A percentile compares a stretch with the other conserved stretches of the same genome.
These are phyloP conservation scores for Senna siamea DNA, from an alignment of 306 rosid species.

Conservation along the genomic window DNA sequence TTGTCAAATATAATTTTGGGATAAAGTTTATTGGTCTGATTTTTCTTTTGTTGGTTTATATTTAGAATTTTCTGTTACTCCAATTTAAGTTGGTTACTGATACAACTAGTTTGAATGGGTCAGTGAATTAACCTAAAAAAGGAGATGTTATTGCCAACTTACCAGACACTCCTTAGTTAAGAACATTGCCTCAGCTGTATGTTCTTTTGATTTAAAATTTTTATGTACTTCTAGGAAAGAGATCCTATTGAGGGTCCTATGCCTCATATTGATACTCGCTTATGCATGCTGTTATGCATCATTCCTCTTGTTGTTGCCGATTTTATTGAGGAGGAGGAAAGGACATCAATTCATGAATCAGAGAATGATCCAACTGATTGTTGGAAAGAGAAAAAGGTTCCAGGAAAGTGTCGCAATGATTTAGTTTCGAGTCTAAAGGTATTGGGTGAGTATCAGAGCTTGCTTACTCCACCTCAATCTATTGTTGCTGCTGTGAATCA, in stretches of 20 bases:
- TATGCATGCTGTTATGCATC: conserved; percentile 86
- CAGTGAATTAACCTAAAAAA: not conserved
- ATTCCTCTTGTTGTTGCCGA: conserved; percentile 79
- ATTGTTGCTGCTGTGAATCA: conserved; percentile 78
- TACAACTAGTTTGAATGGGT: not conserved
- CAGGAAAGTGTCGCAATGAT: conserved; percentile 64
- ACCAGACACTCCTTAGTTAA: conserved; percentile 1
- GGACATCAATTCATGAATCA: conserved; percentile 50
- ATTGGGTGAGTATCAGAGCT: conserved; percentile 83
- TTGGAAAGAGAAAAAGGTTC: conserved; percentile 65
- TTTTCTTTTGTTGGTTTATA: conserved; percentile 2
- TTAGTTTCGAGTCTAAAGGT: conserved; percentile 79
- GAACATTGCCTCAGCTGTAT: not conserved
- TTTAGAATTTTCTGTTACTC: not conserved
- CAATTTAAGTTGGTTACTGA: not conserved
- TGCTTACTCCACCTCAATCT: conserved; percentile 83
- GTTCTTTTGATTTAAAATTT: conserved; percentile 3
- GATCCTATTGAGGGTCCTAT: conserved; percentile 98
- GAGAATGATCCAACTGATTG: conserved; percentile 49
- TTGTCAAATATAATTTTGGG: not conserved
- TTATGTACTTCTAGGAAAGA: conserved; percentile 68
- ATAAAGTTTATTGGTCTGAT: not conserved
- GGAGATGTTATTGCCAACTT: conserved; percentile 11
- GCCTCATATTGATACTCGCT: conserved; percentile 91
- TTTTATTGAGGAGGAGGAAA: conserved; percentile 88